Base-by-base conservation (phyloP, 257 asterid species). In the Fraxinus pennsylvanica region DNA sequence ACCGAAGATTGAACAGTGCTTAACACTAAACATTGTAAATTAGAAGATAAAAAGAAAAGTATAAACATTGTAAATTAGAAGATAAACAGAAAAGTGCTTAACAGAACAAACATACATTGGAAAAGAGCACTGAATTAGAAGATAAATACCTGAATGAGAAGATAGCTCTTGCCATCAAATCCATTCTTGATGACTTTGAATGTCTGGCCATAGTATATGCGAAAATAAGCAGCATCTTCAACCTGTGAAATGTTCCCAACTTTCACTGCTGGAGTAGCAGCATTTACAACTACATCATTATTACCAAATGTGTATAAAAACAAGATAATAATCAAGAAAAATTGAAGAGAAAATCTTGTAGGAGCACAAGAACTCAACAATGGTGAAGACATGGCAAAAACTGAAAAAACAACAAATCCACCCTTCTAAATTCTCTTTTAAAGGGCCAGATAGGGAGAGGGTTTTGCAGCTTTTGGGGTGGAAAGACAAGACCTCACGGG, bases 171-270 rank as follows among this genome's bases (percentile, higher is more conserved):
- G 81, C 97, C 99, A 85, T 95, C 98, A 70, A 93, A 78, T 0
- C 86, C 92, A 80, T 95, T 95, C 92, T 93, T 95, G 96, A 95
- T 95, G 68, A 95, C 99, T 71, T 93, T 93, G 78, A 95, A 95
- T 3, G 91, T 89, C 78, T 92, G 94, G n/a, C 99, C 99, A 75
- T 95, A 95, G 77, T 95, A 95, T 36, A 95, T 82, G 38, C 81
- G 82, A 68, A 95, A 85, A 73, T 86, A 87, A 8, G 86, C 81
- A 19, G 98, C 96, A 87, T 95, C 98, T 63, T 76, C 89, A 47
- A 88, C 97, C 80, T 87, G 81, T 15, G 99, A 95, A 63, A 89
- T 90, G 76, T 88, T 95, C 21, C 91, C 97, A 54, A 83, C 87
- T 81, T 86, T 87, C 76, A 90, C 89, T 1, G 70, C 75, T 12